phyloP scores from a whole-genome alignment of 23 red algal genomes.

The Gracilariopsis chorda region DNA sequence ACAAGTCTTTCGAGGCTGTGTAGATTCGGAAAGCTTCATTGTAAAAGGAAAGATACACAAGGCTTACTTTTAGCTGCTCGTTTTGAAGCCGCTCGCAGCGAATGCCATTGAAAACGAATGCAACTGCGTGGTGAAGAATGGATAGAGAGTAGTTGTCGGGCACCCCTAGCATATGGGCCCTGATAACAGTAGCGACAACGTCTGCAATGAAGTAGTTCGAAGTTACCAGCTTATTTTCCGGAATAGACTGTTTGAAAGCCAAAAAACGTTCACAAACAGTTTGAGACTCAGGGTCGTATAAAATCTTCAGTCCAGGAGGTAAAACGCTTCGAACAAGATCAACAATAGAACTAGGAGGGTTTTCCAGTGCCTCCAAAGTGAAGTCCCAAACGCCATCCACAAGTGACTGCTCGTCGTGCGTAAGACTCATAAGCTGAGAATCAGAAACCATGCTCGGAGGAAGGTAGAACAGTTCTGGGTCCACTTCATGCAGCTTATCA shows the following conservation, averaged over 20 bases:
- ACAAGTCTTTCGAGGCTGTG: slow-evolving; percentile 10
- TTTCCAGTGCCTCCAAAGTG: slow-evolving; percentile 2
- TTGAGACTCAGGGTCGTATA: not conserved
- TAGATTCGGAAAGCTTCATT: not conserved
- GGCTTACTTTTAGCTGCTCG: slow-evolving; percentile 4
- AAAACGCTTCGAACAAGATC: not conserved
- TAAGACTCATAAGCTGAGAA: not conserved
- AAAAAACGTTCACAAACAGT: not conserved
- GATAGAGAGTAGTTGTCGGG: not conserved
- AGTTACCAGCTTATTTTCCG: not conserved
- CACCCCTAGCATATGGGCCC: not conserved
- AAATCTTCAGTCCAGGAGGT: not conserved
- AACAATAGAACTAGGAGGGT: not conserved
- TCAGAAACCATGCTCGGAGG: not conserved
- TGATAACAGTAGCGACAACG: not conserved
- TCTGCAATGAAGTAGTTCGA: slow-evolving; percentile 23
- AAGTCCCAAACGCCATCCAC: slow-evolving; percentile 12
- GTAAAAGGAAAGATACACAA: not conserved
- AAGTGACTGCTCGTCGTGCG: slow-evolving; percentile 7
- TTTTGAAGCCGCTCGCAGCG: slow-evolving; percentile 18
- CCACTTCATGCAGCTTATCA: not conserved
- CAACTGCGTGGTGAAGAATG: slow-evolving; percentile 19
- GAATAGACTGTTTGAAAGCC: not conserved
- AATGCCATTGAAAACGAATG: slow-evolving; percentile 25
- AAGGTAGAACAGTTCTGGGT: not conserved